A percentile compares a stretch with the other conserved stretches of the same genome.
These are phyloP conservation scores for Aegilops speltoides DNA, from an alignment of 176 grass and related monocot species.

Conservation along the genomic window DNA sequence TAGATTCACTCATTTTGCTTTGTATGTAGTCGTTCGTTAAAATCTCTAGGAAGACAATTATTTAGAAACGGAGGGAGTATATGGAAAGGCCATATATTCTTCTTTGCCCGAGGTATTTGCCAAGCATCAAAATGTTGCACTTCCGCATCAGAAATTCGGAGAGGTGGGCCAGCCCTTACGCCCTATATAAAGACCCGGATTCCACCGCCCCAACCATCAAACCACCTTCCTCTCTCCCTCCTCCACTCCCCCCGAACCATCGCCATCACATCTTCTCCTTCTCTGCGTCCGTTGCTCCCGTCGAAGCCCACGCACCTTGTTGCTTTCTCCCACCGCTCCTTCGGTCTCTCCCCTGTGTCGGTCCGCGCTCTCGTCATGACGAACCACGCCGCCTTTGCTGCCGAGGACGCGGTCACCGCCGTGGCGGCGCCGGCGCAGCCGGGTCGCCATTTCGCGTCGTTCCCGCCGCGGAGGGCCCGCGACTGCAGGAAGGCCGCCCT, in stretches of 20 bases:
- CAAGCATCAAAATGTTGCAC: not conserved
- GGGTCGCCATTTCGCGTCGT: conserved; percentile 27
- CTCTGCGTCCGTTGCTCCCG: not conserved
- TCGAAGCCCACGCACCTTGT: not conserved
- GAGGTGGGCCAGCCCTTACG: not conserved
- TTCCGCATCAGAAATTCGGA: not conserved
- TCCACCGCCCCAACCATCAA: not conserved
- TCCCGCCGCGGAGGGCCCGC: not conserved
- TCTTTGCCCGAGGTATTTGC: not conserved
- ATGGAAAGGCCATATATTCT: too few species aligned
- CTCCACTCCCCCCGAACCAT: not conserved
- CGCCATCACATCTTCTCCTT: not conserved
- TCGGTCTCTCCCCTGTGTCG: not conserved
- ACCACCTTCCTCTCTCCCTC: not conserved
- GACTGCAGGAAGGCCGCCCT: conserved; percentile 35
- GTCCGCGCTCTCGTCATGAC: conserved; percentile 34
- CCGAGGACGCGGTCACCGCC: conserved; percentile 40
- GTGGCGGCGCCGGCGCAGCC: conserved; percentile 19
- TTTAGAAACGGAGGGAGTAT: too few species aligned
- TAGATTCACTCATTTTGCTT: too few species aligned
- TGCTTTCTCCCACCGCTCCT: not conserved
- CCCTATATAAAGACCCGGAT: conserved; percentile 28
- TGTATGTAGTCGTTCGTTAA: too few species aligned
- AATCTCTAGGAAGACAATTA: too few species aligned
- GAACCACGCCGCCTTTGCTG: conserved; percentile 42